Base-by-base conservation (phyloP, 2,329 filamentous ascomycete genomes). In the Cladophialophora chaetospira region DNA sequence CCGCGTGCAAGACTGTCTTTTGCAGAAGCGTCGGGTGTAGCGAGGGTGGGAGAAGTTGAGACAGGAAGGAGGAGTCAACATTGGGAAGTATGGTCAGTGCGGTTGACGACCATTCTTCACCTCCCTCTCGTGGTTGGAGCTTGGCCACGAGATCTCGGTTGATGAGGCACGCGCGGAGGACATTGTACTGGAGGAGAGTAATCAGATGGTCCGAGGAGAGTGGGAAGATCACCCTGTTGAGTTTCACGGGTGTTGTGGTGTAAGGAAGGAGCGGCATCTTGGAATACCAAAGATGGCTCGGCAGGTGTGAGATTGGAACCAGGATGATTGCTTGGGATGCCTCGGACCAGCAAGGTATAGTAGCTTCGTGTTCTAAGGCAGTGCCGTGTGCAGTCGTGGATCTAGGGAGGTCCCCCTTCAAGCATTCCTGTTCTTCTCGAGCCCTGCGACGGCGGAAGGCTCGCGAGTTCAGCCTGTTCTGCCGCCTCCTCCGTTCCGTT, bases 401-500 rank as follows among this genome's bases (percentile, higher is more conserved):
- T 15, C 21, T 17, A 25, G 15, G 2, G 4, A 29, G 43, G n/a
- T 3, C 10, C 17, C 21, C 3, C 25, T 3, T 15, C 2, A 17
- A 74, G 36, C 2, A 15, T n/a, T 15, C 9, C 11, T 17, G 36
- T 40, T 15, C 8, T 4, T 40, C 17, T 11, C 19, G 36, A 3
- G 36, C 17, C 9, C 17, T 15, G 4, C 17, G 36, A 11, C 36
- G 13, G 9, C 73, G 69, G 63, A 77, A 77, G 63, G 74, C 75
- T 54, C 76, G 74, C 63, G 70, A 72, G 47, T 76, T 77, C 13
- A 77, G 71, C 67, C 76, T 71, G 58, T 70, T 78, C 67, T 78
- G 76, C 59, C 67, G 68, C 49, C 69, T 62, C 62, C 75, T 69
- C 21, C 76, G 71, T 57, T 68, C 70, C 61, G 69, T 71, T 2